phyloP scores from a whole-genome alignment of 805 yeast genomes.

The Candida tallmaniae region DNA sequence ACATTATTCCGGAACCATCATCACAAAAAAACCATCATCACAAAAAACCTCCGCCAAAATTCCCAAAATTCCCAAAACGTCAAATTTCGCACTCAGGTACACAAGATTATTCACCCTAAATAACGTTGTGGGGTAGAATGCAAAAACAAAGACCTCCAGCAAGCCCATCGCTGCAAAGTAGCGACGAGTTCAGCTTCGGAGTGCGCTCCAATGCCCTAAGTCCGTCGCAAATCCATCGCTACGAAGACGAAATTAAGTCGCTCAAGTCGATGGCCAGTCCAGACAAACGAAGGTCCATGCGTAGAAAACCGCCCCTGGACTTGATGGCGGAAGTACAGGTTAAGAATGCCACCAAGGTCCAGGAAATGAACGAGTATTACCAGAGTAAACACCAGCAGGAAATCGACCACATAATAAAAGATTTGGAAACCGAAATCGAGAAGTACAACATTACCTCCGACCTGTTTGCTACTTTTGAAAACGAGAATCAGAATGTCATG shows the following conservation, averaged over 20 bases:
- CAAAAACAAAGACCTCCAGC: too few species aligned
- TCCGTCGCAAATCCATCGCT: too few species aligned
- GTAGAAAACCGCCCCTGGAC: conserved; percentile 10
- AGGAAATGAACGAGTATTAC: conserved; percentile 1
- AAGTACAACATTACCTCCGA: not conserved
- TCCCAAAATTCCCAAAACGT: too few species aligned
- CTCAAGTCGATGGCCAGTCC: not conserved
- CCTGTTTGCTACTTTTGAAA: not conserved
- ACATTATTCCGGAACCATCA: too few species aligned
- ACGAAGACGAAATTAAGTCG: too few species aligned
- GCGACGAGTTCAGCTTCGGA: too few species aligned
- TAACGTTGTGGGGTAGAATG: too few species aligned
- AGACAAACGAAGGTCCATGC: not conserved
- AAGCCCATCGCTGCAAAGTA: not conserved
- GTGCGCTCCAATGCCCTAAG: too few species aligned
- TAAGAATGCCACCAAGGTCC: conserved; percentile 3
- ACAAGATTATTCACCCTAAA: too few species aligned
- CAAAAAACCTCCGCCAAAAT: too few species aligned
- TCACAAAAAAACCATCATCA: too few species aligned
- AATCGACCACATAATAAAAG: not conserved
- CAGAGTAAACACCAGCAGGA: not conserved
- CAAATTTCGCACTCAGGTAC: too few species aligned
- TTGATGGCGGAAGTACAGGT: conserved; percentile 2
- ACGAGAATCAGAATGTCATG: not conserved
- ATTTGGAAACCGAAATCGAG: conserved; percentile 4